Evolutionary conservation across 768 basidiomycete species (phyloP).

Genomic region (Dioszegia aurantiaca): DNA sequence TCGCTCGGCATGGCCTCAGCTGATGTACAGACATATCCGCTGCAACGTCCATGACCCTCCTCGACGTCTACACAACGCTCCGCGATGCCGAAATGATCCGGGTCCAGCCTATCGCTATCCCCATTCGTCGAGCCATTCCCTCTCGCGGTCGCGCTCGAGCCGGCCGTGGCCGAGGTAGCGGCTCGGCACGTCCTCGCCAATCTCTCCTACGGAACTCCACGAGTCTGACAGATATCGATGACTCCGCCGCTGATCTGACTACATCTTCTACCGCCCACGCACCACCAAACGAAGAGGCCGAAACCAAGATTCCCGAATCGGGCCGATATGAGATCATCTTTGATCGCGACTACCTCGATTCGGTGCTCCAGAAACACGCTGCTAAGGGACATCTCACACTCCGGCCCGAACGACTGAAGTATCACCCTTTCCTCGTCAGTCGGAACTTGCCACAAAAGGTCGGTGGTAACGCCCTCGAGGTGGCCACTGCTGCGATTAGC

Average conservation of each 20-base stretch:
- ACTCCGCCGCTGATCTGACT: neutral
- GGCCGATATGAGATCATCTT: slow-evolving; percentile 69
- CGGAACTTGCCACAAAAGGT: slow-evolving; percentile 26
- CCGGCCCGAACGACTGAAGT: slow-evolving; percentile 81
- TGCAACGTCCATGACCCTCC: slow-evolving; percentile 83
- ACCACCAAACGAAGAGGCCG: neutral
- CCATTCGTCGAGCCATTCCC: slow-evolving; percentile 15
- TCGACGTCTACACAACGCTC: slow-evolving; percentile 78
- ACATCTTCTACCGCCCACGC: neutral
- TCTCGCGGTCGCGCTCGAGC: slow-evolving; percentile 13
- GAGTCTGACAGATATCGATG: slow-evolving; percentile 4
- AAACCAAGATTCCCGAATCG: slow-evolving; percentile 56
- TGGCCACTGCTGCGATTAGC: slow-evolving; percentile 17
- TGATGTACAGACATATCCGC: slow-evolving; percentile 66
- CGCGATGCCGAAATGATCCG: slow-evolving; percentile 71
- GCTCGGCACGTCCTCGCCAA: neutral
- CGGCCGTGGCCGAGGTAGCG: slow-evolving; percentile 20
- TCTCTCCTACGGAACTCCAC: neutral
- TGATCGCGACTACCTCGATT: slow-evolving; percentile 65
- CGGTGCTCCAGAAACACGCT: slow-evolving; percentile 68
- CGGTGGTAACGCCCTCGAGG: slow-evolving; percentile 13
- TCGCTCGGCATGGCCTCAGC: slow-evolving; percentile 6
- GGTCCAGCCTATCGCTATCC: slow-evolving; percentile 19
- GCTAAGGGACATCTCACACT: slow-evolving; percentile 69
- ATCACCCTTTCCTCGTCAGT: slow-evolving; percentile 84